Evolutionary conservation across 129 eudicot genomes (phyloP).

Genomic region (Rutidosis leptorrhynchoides): DNA sequence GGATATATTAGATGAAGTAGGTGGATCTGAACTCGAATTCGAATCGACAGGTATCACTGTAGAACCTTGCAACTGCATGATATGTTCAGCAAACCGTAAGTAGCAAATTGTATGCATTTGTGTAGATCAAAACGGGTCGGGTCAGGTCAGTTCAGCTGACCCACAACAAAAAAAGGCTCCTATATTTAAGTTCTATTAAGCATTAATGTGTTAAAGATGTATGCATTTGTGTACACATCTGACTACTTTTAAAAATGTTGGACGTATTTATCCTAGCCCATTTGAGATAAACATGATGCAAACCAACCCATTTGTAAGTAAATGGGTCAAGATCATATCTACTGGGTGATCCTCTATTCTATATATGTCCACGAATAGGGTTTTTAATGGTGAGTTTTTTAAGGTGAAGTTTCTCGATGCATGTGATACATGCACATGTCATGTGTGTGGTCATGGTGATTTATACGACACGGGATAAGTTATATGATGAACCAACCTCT

Average conservation of each 20-base stretch:
- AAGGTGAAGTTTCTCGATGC: background rate
- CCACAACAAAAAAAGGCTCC: background rate
- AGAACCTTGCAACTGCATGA: slow-evolving; percentile 66
- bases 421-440: slow-evolving; percentile 4
- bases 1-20: slow-evolving; percentile 49
- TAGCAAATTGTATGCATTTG: background rate
- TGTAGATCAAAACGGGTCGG: background rate
- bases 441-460: slow-evolving; percentile 4
- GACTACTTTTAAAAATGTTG: background rate
- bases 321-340: background rate
- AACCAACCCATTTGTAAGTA: background rate
- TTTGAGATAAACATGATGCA: background rate
- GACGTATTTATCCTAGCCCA: background rate
- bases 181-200: background rate
- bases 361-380: background rate
- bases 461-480: background rate
- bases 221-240: background rate
- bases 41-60: slow-evolving; percentile 57
- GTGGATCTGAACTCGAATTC: slow-evolving; percentile 52
- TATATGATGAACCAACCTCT: slow-evolving; percentile 55
- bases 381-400: background rate
- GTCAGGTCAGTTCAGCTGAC: background rate
- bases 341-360: background rate
- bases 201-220: background rate
- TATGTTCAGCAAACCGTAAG: slow-evolving; percentile 18